phyloP scores from a whole-genome alignment of 805 yeast genomes.

The Saturnispora sekii region DNA sequence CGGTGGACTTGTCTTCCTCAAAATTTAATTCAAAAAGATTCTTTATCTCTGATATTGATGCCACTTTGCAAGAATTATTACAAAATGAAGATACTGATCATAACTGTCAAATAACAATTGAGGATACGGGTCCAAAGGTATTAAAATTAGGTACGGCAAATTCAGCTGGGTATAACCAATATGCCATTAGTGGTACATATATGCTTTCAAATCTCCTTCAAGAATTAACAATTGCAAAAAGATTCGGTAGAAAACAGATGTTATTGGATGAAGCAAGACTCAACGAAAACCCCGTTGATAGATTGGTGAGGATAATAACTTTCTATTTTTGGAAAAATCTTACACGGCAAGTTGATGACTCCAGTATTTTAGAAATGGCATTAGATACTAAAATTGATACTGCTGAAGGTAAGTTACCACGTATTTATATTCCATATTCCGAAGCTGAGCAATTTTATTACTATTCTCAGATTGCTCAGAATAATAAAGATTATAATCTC shows the following conservation, averaged over 20 bases:
- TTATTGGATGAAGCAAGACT: constrained; percentile 74
- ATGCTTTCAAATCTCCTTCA: constrained; percentile 80
- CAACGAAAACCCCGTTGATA: constrained; percentile 77
- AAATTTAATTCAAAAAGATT: constrained; percentile 36
- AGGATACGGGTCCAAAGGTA: constrained; percentile 80
- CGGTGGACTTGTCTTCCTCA: constrained; percentile 41
- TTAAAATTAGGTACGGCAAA: constrained; percentile 71
- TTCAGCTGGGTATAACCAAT: constrained; percentile 68
- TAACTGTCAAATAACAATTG: constrained; percentile 77
- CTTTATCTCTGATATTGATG: constrained; percentile 65
- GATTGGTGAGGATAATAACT: constrained; percentile 63
- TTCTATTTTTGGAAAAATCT: constrained; percentile 74
- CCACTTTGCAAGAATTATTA: constrained; percentile 59
- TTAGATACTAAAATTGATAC: constrained; percentile 66
- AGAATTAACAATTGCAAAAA: constrained; percentile 78
- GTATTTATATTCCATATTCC: constrained; percentile 67
- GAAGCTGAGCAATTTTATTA: constrained; percentile 67
- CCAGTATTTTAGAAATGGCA: constrained; percentile 60
- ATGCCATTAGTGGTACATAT: constrained; percentile 77
- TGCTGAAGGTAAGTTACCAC: constrained; percentile 51
- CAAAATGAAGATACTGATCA: constrained; percentile 77
- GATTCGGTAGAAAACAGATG: constrained; percentile 69
- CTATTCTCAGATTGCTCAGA: constrained; percentile 42
- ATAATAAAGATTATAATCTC: constrained; percentile 46
- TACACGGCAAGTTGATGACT: constrained; percentile 59